Base-by-base conservation (phyloP, 768 basidiomycete species). In the Boletus subparvulus region DNA sequence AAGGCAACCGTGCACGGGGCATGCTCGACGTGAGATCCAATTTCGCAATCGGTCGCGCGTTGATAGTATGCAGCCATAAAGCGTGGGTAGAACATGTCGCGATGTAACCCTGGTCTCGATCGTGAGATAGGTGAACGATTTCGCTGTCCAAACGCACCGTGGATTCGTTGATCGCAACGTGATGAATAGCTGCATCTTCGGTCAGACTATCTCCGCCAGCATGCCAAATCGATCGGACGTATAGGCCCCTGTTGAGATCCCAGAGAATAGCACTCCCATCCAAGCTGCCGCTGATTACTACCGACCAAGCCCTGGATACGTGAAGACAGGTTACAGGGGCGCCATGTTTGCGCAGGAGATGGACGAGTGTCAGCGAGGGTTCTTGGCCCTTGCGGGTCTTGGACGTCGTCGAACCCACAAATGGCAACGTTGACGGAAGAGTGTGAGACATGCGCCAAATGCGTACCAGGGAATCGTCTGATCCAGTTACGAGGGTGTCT, bases 251-350 rank as follows among this genome's bases (percentile, higher is more conserved):
- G 66, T 97, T 96, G 50, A 94, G 78, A 70, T 96, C 94, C 94
- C 94, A 97, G 4, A 96, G 55, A 4, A 87, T 88, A 0, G 89
- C 92, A 58, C 86, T 91, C 2, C 94, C 92, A 63, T 96, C 94
- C 65, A 83, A 80, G 16, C 90, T 90, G 11, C 92, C 92, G 61
- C 90, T 94, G 43, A 94, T 81, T 24, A 84, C 82, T 24, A 93
- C 63, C 1, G 90, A 91, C 94, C 94, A 96, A 2, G 86, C 73
- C 42, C 88, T 77, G 14, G 89, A 94, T 2, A 90, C 85, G 9
- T 85, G 75, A 16, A 96, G 78, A 61, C 82, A 87, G 1, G 78
- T 69, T 24, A 96, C 81, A 47, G 82, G 78, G 45, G 83, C 83
- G 4, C 82, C 84, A 62, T 95, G 94, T 16, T 90, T 84, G 14